A percentile compares a stretch with the other conserved stretches of the same genome.
phyloP scores from a whole-genome alignment of 305 asterid species.

The Ilex paraguariensis region DNA sequence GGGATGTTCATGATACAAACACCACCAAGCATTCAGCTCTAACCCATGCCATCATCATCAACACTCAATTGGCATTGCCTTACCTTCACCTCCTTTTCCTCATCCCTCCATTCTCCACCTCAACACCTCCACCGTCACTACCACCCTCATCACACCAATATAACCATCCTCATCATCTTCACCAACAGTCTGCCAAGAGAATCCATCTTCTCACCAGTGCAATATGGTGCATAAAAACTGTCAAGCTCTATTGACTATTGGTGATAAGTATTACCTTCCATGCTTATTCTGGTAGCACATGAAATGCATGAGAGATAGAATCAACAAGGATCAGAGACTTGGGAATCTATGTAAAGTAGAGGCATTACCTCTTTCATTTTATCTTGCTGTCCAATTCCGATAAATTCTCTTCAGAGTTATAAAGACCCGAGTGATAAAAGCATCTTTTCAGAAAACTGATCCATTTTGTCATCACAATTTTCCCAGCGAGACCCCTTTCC shows the following conservation, averaged over 20 bases:
- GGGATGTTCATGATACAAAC: too few relatives aligned
- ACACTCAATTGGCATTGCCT: too few relatives aligned
- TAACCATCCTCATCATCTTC: too few relatives aligned
- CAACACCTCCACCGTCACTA: too few relatives aligned
- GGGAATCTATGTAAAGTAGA: neutral
- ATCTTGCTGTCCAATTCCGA: slow-evolving; percentile 52
- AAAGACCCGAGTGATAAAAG: slow-evolving; percentile 82
- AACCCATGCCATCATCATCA: too few relatives aligned
- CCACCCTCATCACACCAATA: too few relatives aligned
- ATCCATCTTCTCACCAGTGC: too few relatives aligned
- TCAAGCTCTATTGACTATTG: neutral
- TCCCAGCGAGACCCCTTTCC: slow-evolving; percentile 40
- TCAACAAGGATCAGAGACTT: slow-evolving; percentile 3
- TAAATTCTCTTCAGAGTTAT: slow-evolving; percentile 65
- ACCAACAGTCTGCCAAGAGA: too few relatives aligned
- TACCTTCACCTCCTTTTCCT: too few relatives aligned
- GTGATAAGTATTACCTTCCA: neutral
- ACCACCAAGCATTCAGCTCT: too few relatives aligned
- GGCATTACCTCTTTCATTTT: slow-evolving; percentile 58
- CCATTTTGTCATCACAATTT: slow-evolving; percentile 71
- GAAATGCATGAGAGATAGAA: neutral
- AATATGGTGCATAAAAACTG: neutral
- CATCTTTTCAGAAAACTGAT: slow-evolving; percentile 64
- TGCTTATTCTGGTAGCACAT: neutral
- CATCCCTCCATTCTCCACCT: too few relatives aligned